Base-by-base conservation (phyloP, 2,329 filamentous ascomycete species). In the Ilyonectria robusta region DNA sequence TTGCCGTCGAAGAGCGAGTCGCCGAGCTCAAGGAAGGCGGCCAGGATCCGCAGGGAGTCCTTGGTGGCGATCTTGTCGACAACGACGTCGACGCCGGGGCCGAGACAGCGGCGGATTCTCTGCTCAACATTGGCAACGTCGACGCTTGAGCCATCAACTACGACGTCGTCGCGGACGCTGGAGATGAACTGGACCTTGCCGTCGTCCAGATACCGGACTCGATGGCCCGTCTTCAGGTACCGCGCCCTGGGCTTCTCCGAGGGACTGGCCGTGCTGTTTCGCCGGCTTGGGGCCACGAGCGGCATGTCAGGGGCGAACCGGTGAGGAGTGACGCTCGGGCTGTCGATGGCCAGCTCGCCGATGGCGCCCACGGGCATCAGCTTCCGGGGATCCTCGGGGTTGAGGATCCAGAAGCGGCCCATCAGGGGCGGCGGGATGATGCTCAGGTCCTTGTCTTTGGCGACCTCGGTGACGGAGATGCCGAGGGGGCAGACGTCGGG, bases 261-360 rank as follows among this genome's bases (percentile, higher is more conserved):
- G 31, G 31, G 2, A 33, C 17, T 62, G n/a, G 59, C 31, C 29
- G 31, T 9, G 11, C 17, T 62, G n/a, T 79, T 42, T 23, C 56
- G 44, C 13, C 56, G 61, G 11, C 47, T 59, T 2, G 75, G 72
- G 56, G 83, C 71, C 15, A 72, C 8, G 2, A 80, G 67, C 0
- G 78, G 70, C 9, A 69, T 69, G 4, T 79, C 79, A 0, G 75
- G 72, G 1, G 76, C 63, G 48, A 83, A 81, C 5, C 78, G 78
- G 66, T 82, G 81, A 2, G 79, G 79, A 0, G 78, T 80, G 13
- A 80, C 62, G 4, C 75, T 60, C 1, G 79, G 78, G 0, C 88
- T 88, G 70, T 91, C 88, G 37, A 92, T 85, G 4, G 90, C 83
- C 2, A 92, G 79, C 72, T 92, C 89, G 0, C 88, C 88, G 1